These are phyloP conservation scores for Polysphondylium violaceum DNA, from an alignment of 78 protist genomes.

Conservation along the genomic window DNA sequence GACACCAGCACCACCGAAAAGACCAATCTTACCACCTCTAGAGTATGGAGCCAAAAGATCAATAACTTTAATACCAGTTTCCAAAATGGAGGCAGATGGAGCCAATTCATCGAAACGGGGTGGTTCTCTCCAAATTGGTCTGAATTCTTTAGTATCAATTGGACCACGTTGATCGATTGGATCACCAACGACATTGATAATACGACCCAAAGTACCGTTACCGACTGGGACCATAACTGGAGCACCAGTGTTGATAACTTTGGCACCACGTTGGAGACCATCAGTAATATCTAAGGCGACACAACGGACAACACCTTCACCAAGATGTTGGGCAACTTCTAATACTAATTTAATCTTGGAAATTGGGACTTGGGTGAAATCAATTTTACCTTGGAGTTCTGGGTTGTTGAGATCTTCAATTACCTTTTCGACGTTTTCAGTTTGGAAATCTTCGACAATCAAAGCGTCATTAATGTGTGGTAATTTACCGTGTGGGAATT, in stretches of 20 bases:
- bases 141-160: constrained; percentile 52
- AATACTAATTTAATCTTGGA: constrained; percentile 89
- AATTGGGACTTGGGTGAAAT: constrained; percentile 45
- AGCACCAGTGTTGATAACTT: constrained; percentile 94
- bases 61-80: constrained; percentile 99
- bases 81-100: constrained; percentile 92
- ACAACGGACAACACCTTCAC: constrained; percentile 97
- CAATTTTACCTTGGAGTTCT: constrained; percentile 60
- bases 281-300: constrained; percentile 99
- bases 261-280: constrained; percentile 96
- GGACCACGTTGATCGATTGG: constrained; percentile 98
- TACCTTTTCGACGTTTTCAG: constrained; percentile 74
- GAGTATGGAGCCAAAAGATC: constrained; percentile 98
- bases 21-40: constrained; percentile 99
- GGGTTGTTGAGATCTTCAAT: constrained; percentile 81
- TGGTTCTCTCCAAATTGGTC: constrained; percentile 96
- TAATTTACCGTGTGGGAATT: constrained; percentile 95
- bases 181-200: constrained; percentile 99
- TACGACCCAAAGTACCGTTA: constrained; percentile 97
- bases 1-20: constrained; percentile 99
- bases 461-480: constrained; percentile 97
- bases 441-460: constrained; percentile 86
- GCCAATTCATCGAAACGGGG: constrained; percentile 94
- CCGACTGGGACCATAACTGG: constrained; percentile 99
- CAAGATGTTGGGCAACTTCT: constrained; percentile 99